A percentile compares a stretch with the other conserved stretches of the same genome.
These are phyloP conservation scores for Platanthera zijinensis DNA, from an alignment of 106 monocot genomes.

Conservation along the genomic window DNA sequence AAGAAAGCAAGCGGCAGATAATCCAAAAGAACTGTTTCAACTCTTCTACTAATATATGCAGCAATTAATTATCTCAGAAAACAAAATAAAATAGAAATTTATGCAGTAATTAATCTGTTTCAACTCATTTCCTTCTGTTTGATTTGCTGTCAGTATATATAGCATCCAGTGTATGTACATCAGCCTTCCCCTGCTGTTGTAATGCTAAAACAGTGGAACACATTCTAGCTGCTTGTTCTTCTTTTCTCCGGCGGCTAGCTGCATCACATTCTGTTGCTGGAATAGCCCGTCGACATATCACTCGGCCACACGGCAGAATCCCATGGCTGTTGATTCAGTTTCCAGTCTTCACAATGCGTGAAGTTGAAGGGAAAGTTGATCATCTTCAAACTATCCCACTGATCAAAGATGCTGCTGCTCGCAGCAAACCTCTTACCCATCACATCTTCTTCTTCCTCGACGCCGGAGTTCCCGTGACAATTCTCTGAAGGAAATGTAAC, in stretches of 20 bases:
- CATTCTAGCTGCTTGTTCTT: conserved; percentile 9
- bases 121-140: conserved; percentile 17
- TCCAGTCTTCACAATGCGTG: conserved; percentile 29
- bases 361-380: conserved; percentile 28
- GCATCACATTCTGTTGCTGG: conserved; percentile 28
- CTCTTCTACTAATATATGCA: too few species aligned
- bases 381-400: conserved; percentile 14
- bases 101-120: too few species aligned
- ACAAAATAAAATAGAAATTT: not conserved
- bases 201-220: not conserved
- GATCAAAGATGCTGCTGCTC: not conserved
- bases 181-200: not conserved
- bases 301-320: conserved; percentile 18
- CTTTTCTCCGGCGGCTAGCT: too few species aligned
- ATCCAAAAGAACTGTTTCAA: too few species aligned
- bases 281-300: conserved; percentile 28
- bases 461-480: conserved; percentile 5
- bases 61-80: not conserved
- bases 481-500: conserved; percentile 23
- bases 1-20: too few species aligned
- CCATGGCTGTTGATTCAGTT: conserved; percentile 25
- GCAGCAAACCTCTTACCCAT: conserved; percentile 11
- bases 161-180: conserved; percentile 1
- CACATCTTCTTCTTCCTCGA: conserved; percentile 22
- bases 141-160: conserved; percentile 20